These are phyloP conservation scores for Astrocystis sublimbata DNA, from an alignment of 495 filamentous ascomycete species.

Conservation along the genomic window DNA sequence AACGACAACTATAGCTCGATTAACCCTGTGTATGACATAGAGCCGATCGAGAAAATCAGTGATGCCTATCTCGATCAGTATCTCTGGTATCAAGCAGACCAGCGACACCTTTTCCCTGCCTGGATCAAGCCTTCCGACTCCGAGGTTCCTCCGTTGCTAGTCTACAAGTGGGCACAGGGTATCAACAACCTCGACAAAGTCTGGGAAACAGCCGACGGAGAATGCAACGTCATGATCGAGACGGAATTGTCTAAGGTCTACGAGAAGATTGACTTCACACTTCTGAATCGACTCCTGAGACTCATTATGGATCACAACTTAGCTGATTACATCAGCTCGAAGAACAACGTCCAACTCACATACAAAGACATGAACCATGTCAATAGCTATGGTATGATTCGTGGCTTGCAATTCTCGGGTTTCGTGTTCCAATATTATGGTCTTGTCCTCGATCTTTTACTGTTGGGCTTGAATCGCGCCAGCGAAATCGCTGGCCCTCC, in stretches of 20 bases:
- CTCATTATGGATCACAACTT: slow-evolving; percentile 99
- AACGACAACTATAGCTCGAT: slow-evolving; percentile 99
- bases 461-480: slow-evolving; percentile 90
- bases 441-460: slow-evolving; percentile 87
- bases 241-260: slow-evolving; percentile 98
- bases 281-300: slow-evolving; percentile 88
- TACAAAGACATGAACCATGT: slow-evolving; percentile 99
- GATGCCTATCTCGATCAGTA: slow-evolving; percentile 99
- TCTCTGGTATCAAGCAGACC: slow-evolving; percentile 98
- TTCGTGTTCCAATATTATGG: slow-evolving; percentile 99
- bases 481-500: slow-evolving; percentile 98
- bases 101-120: slow-evolving; percentile 94
- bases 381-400: slow-evolving; percentile 97
- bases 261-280: slow-evolving; percentile 97
- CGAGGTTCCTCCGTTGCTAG: slow-evolving; percentile 93
- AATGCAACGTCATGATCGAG: slow-evolving; percentile 99
- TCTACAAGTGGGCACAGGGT: slow-evolving; percentile 99
- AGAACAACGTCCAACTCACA: slow-evolving; percentile 98
- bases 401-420: slow-evolving; percentile 94
- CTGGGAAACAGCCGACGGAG: slow-evolving; percentile 92
- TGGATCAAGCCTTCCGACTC: slow-evolving; percentile 99
- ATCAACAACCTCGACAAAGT: slow-evolving; percentile 99
- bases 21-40: slow-evolving; percentile 98
- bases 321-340: slow-evolving; percentile 98
- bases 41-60: slow-evolving; percentile 99